Evolutionary conservation across 495 filamentous ascomycete species (phyloP), one percentile per base, ranked within the genome.

Genomic region (Cladorrhinum samala): DNA sequence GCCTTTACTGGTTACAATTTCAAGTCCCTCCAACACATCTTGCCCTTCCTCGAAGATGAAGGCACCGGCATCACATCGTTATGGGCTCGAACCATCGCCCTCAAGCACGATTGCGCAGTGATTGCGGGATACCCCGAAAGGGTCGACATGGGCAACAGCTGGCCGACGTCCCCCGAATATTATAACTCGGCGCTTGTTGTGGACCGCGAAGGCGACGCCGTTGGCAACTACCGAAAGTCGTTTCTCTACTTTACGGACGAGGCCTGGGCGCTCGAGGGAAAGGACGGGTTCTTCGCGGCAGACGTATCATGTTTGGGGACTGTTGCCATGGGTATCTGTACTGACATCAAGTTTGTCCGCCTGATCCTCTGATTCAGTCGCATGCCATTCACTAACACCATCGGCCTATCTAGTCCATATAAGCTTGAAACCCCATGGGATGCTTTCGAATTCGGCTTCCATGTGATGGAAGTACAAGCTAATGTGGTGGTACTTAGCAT

Each of bases 1-100:
- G 89, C 91, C 17, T 88, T 97, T 66, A 81, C 88, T 47, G 91
- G 93, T 24, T 98, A 96, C 76, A 95, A 96, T 65, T 94, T 92
- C 72, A 77, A 81, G 36, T 91, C 88, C 24, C 63, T 91, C 50
- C 75, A 83, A 52, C 79, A 89, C 21, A 95, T 98, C 45, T 73
- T 68, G 39, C 88, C 89, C 11, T 88, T 79, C 63, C 78, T 95
- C n/a, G 93, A 98, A 66, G 82, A 81, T 17, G 82, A 78, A 13
- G 80, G 83, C 2, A 66, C 82, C 0, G 93, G 93, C 1, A 83
- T 84, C 40, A 86, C 83, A 43, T 86, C 88, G 2, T 66, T 80
- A 25, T 98, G 93, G 93, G 93, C 92, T 1, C 77, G 78, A 33
- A 78, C 79, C 17, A 86, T 80, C 2, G 92, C 92, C 17, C 69